phyloP scores from a whole-genome alignment of 164 flowering plant species.

The Nelumbo lutea region DNA sequence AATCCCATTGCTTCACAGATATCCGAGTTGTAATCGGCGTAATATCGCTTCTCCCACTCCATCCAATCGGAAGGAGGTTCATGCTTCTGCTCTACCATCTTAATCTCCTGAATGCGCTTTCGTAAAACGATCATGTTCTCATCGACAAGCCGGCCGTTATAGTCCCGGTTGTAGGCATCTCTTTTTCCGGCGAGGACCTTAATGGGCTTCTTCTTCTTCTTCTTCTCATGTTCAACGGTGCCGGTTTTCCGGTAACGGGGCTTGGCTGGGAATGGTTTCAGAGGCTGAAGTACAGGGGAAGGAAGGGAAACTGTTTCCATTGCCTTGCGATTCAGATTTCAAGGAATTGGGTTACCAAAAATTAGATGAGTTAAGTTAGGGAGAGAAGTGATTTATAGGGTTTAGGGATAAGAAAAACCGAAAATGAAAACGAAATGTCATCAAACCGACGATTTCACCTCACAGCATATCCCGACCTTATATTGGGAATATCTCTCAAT shows the following conservation, averaged over 20 bases:
- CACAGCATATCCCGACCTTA: no score
- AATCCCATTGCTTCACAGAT: conserved; percentile 37
- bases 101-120: conserved; percentile 33
- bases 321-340: background rate
- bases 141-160: conserved; percentile 8
- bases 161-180: background rate
- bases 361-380: no score
- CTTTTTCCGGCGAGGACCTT: conserved; percentile 4
- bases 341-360: no score
- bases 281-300: background rate
- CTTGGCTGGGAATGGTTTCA: background rate
- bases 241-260: background rate
- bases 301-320: background rate
- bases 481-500: no score
- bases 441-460: no score
- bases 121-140: conserved; percentile 7
- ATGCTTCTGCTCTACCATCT: conserved; percentile 38
- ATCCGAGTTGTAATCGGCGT: conserved; percentile 26
- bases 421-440: no score
- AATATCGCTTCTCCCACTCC: conserved; percentile 57
- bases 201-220: background rate
- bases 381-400: no score
- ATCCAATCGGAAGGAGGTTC: conserved; percentile 50
- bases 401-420: no score
- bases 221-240: background rate